Evolutionary conservation across 2,329 filamentous ascomycete species (phyloP).

Genomic region (Huntiella omanensis): DNA sequence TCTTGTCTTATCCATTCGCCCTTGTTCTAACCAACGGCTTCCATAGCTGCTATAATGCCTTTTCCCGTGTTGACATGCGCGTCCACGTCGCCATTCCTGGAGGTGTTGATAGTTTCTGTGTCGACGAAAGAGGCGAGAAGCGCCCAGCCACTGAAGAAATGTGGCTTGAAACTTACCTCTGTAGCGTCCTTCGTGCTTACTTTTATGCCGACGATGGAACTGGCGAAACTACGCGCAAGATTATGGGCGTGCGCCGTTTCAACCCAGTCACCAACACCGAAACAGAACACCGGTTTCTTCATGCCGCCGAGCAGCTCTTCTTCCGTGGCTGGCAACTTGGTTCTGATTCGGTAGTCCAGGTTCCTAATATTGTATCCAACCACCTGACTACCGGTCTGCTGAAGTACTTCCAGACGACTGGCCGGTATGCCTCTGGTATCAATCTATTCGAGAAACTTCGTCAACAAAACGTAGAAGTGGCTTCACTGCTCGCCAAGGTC

Average conservation of each 20-base stretch:
- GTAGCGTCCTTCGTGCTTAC: slow-evolving; percentile 83
- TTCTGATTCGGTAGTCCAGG: slow-evolving; percentile 91
- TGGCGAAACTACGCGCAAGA: slow-evolving; percentile 86
- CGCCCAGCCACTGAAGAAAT: slow-evolving; percentile 80
- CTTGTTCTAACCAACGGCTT: neutral
- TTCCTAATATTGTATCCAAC: slow-evolving; percentile 91
- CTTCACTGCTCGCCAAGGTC: slow-evolving; percentile 76
- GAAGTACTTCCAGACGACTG: slow-evolving; percentile 88
- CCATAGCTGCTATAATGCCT: slow-evolving; percentile 83
- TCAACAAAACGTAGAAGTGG: slow-evolving; percentile 78
- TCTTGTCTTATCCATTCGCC: neutral
- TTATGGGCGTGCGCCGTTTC: slow-evolving; percentile 90
- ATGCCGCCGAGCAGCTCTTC: slow-evolving; percentile 86
- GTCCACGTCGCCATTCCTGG: slow-evolving; percentile 95
- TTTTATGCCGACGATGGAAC: slow-evolving; percentile 92
- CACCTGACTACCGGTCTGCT: slow-evolving; percentile 86
- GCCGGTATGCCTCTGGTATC: slow-evolving; percentile 83
- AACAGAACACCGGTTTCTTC: slow-evolving; percentile 86
- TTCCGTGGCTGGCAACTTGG: slow-evolving; percentile 91
- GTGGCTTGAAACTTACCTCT: slow-evolving; percentile 95
- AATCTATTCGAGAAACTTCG: slow-evolving; percentile 95
- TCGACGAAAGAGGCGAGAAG: slow-evolving; percentile 92
- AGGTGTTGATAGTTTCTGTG: slow-evolving; percentile 89
- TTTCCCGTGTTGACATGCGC: slow-evolving; percentile 93
- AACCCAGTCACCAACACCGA: slow-evolving; percentile 98